Conservation (phyloP, 345 rosid species). For the Crucihimalaya himalaica region DNA sequence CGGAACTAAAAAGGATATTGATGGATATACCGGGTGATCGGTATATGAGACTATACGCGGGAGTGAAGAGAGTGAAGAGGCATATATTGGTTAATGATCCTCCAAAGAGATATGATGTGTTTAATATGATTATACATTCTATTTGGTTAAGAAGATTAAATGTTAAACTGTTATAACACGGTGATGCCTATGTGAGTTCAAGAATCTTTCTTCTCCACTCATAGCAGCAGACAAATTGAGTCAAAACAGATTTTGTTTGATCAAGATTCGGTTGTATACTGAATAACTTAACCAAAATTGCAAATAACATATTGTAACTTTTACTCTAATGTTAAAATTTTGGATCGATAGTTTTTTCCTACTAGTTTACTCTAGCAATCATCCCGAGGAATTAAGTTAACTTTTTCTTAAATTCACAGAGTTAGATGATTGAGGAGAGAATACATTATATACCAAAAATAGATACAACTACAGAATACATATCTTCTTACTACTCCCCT, state of each 20-base stretch:
- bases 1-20: constrained; percentile 53
- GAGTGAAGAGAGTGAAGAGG: constrained; percentile 54
- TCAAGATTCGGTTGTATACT: not conserved
- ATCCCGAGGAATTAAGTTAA: not conserved
- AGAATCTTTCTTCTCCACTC: not conserved
- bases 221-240: not conserved
- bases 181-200: not conserved
- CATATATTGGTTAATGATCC: constrained; percentile 67
- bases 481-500: not conserved
- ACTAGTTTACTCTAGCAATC: not conserved
- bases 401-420: not conserved
- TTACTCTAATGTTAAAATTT: no score
- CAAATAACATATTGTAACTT: no score
- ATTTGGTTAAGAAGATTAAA: constrained; percentile 75
- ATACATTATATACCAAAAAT: not conserved
- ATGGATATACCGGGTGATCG: constrained; percentile 48
- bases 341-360: no score
- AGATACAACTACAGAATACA: not conserved
- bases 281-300: no score
- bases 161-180: constrained; percentile 28
- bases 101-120: constrained; percentile 68
- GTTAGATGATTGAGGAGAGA: not conserved
- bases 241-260: not conserved
- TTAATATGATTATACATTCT: constrained; percentile 72
- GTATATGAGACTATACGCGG: constrained; percentile 45